These are phyloP conservation scores for Gyromitra esculenta DNA, from an alignment of 2,329 filamentous ascomycete genomes.

Conservation along the genomic window DNA sequence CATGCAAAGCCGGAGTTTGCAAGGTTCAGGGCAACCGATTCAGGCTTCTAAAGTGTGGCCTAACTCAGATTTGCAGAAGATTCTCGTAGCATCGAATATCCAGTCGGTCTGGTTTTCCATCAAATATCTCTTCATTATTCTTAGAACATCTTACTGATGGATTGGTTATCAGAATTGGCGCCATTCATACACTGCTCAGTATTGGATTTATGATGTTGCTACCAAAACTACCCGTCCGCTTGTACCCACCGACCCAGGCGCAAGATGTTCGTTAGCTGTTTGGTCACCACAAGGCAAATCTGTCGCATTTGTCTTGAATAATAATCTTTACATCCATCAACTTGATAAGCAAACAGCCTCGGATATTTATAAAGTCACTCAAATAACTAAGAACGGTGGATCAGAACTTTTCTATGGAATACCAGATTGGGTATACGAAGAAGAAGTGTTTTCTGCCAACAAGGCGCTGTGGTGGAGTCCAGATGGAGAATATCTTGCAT, in stretches of 20 bases:
- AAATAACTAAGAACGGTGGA: conserved; percentile 87
- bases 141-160: not conserved
- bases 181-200: conserved; percentile 84
- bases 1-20: conserved; percentile 75
- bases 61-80: conserved; percentile 83
- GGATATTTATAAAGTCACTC: conserved; percentile 63
- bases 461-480: conserved; percentile 95
- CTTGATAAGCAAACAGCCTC: conserved; percentile 64
- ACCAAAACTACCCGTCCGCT: conserved; percentile 80
- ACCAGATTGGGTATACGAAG: conserved; percentile 96
- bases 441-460: conserved; percentile 81
- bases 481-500: conserved; percentile 88
- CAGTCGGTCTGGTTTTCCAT: conserved; percentile 60
- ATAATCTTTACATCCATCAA: conserved; percentile 86
- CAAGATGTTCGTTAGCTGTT: conserved; percentile 80
- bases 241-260: conserved; percentile 72
- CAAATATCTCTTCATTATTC: not conserved
- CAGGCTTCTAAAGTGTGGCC: conserved; percentile 74
- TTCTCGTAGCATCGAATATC: conserved; percentile 78
- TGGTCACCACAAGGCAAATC: conserved; percentile 91
- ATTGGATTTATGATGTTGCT: conserved; percentile 91
- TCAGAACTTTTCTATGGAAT: conserved; percentile 92
- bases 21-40: conserved; percentile 68
- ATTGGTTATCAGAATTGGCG: conserved; percentile 74
- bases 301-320: conserved; percentile 86